Base-by-base conservation (phyloP, 768 basidiomycete species). In the Mycena metata region DNA sequence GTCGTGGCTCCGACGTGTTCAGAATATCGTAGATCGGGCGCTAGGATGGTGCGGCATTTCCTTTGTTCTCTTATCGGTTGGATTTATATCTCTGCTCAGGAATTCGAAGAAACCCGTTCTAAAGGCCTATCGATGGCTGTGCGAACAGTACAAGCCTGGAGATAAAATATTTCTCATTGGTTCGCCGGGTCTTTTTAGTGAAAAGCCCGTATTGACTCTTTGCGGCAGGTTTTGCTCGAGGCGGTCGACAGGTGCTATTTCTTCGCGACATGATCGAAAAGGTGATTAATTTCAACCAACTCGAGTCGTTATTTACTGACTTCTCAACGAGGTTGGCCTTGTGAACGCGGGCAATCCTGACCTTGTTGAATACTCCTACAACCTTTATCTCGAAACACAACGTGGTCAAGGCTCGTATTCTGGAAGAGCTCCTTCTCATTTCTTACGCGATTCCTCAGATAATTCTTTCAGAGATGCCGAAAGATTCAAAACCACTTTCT, bases 111-210 rank as follows among this genome's bases (percentile, higher is more conserved):
- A 59, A 41, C 46, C 66, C 21, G 50, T 75, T 24, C 9, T 69
- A 3, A 59, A 64, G n/a, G 74, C 73, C 45, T 75, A 75, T 54
- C 58, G 56, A 8, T 75, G 74, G 74, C 61, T 75, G 11, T 66
- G 70, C 45, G 71, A 75, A 15, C 41, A 74, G 11, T 69, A 74
- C 54, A 51, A 56, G 13, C 55, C 63, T 0, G 71, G 73, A 24
- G 74, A 75, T 59, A 64, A 59, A 21, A 74, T 75, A 46, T 75
- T 60, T 63, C 42, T 75, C 17, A 72, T 75, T 35, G 74, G 74
- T 75, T 23, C 4, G 60, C 6, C 3, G 19, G 9, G 24, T 42
- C 24, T 33, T 10, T 13, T 12, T 35, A 36, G 23, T 17, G 15
- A 55, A 10, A 55, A 19, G 1, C 43, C 58, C 15, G 3, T 47